Percentiles rank a stretch among this genome's conserved stretches.
phyloP scores from a whole-genome alignment of 768 basidiomycete species.

The Termitomyces sp. region DNA sequence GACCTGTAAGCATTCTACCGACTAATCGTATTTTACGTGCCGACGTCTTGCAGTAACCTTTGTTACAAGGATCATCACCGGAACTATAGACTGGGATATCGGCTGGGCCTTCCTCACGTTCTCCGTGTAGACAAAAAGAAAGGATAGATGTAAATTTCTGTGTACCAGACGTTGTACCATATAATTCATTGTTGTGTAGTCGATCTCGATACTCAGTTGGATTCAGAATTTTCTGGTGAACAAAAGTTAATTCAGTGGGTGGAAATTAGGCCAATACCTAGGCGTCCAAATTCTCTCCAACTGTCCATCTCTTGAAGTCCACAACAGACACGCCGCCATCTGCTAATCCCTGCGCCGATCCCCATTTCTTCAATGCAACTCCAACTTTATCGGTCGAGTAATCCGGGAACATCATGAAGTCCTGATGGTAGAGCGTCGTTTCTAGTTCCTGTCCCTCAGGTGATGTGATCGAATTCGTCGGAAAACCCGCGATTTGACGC shows the following conservation, averaged over 20 bases:
- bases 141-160: conserved; percentile 5
- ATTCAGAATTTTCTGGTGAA: not conserved
- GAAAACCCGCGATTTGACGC: conserved; percentile 81
- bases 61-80: conserved; percentile 56
- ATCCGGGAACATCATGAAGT: conserved; percentile 71
- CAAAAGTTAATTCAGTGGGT: not conserved
- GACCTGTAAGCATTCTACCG: conserved; percentile 35
- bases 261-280: not conserved
- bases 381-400: conserved; percentile 39
- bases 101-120: conserved; percentile 45
- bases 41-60: conserved; percentile 31
- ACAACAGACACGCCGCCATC: conserved; percentile 36
- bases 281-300: conserved; percentile 35
- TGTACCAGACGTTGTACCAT: not conserved
- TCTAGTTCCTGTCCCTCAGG: conserved; percentile 29
- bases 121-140: conserved; percentile 25
- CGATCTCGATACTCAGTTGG: not conserved
- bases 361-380: conserved; percentile 38
- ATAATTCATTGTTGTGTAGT: not conserved
- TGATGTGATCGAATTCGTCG: conserved; percentile 47
- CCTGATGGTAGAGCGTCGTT: conserved; percentile 64
- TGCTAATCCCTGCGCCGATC: conserved; percentile 18
- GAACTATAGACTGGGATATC: conserved; percentile 38
- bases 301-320: conserved; percentile 65
- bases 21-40: not conserved